Percentiles rank a stretch among this genome's conserved stretches.
Evolutionary conservation across 2,329 filamentous ascomycete species (phyloP).

Genomic region (Zasmidium citrigriseum): DNA sequence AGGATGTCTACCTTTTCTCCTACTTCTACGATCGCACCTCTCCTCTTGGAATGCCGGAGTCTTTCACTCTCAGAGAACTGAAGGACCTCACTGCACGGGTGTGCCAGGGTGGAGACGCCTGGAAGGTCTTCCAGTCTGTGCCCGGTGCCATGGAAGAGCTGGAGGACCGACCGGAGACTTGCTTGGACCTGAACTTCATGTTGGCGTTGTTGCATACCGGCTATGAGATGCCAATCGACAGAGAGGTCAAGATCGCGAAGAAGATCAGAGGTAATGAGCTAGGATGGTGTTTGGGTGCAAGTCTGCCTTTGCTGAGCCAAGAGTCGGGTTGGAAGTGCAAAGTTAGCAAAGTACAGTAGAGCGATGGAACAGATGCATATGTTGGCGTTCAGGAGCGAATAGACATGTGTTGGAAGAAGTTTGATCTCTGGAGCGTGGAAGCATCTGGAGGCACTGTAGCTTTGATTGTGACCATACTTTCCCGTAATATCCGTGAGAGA

Average conservation of each 20-base stretch:
- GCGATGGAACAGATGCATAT: conserved; percentile 3
- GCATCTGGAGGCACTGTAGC: no score
- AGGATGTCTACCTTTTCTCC: conserved; percentile 94
- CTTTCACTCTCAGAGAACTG: conserved; percentile 88
- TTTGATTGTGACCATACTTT: no score
- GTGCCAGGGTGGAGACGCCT: conserved; percentile 79
- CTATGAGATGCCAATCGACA: conserved; percentile 95
- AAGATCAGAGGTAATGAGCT: conserved; percentile 97
- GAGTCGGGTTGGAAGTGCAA: conserved; percentile 33
- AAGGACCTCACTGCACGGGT: conserved; percentile 82
- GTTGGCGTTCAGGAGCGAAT: conserved; percentile 9
- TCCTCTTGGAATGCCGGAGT: conserved; percentile 96
- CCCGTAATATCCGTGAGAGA: no score
- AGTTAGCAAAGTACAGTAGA: conserved; percentile 20
- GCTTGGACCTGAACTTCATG: conserved; percentile 97
- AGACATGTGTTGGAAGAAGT: not conserved
- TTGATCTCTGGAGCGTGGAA: not conserved
- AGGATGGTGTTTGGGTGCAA: conserved; percentile 96
- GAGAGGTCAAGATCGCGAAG: conserved; percentile 97
- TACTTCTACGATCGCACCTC: conserved; percentile 97
- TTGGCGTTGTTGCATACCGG: conserved; percentile 87
- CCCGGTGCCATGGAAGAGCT: conserved; percentile 80
- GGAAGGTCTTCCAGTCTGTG: conserved; percentile 78
- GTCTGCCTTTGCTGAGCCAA: conserved; percentile 42
- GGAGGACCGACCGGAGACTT: conserved; percentile 80